Evolutionary conservation across 176 grass and related monocot species (phyloP).

Genomic region (Leersia perrieri): DNA sequence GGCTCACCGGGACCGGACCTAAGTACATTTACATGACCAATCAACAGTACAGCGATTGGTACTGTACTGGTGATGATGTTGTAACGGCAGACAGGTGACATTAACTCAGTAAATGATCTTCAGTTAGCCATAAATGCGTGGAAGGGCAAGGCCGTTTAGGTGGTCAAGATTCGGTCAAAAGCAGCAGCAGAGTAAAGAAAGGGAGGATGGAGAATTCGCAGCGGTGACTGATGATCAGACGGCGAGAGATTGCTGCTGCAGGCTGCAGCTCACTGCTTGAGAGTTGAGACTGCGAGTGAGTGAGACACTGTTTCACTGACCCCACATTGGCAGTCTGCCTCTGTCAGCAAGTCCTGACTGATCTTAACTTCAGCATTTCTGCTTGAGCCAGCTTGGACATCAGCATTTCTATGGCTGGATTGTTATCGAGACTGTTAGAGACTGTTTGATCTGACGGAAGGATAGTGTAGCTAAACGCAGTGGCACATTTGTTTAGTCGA

Average conservation of each 20-base stretch:
- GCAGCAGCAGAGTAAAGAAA: neutral
- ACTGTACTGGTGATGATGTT: too few relatives aligned
- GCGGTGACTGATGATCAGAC: conserved; percentile 26
- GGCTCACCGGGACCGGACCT: too few relatives aligned
- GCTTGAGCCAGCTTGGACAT: neutral
- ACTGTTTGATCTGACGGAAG: neutral
- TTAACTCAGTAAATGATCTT: too few relatives aligned
- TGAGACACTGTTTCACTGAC: neutral
- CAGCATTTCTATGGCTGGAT: neutral
- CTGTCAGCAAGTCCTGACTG: too few relatives aligned
- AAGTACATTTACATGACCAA: too few relatives aligned
- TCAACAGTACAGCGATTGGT: too few relatives aligned
- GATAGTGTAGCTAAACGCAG: neutral
- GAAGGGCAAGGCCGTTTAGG: neutral
- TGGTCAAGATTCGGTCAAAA: conserved; percentile 56
- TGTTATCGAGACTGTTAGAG: neutral
- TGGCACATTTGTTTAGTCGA: neutral
- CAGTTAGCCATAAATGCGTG: neutral
- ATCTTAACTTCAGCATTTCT: too few relatives aligned
- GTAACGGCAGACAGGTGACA: too few relatives aligned
- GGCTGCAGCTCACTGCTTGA: too few relatives aligned
- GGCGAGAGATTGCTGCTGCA: neutral
- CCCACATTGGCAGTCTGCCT: neutral
- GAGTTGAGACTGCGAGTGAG: neutral
- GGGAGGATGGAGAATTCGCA: neutral